Conservation (phyloP, 805 yeast species). For the Candida andamanensis region DNA sequence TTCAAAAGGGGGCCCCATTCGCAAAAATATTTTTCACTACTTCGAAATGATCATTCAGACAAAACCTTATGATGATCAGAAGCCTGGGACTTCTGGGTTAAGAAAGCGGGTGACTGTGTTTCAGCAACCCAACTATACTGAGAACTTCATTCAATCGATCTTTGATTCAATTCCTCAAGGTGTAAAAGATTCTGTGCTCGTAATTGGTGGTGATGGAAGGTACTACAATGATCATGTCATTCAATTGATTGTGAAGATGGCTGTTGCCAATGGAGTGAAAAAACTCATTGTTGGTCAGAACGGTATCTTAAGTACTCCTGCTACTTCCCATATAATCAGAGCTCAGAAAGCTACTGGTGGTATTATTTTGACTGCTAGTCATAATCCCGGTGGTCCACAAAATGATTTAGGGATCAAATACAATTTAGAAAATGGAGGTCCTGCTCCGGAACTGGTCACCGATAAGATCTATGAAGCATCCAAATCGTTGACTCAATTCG, state of each 20-base stretch:
- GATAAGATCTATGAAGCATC: slow-evolving; percentile 76
- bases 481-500: slow-evolving; percentile 53
- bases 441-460: slow-evolving; percentile 95
- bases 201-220: slow-evolving; percentile 96
- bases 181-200: slow-evolving; percentile 62
- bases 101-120: slow-evolving; percentile 87
- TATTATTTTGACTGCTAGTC: slow-evolving; percentile 92
- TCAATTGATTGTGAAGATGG: slow-evolving; percentile 73
- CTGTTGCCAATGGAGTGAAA: slow-evolving; percentile 87
- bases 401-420: slow-evolving; percentile 94
- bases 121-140: slow-evolving; percentile 76
- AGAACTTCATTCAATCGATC: slow-evolving; percentile 88
- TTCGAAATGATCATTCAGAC: slow-evolving; percentile 39
- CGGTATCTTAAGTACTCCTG: slow-evolving; percentile 92
- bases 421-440: slow-evolving; percentile 93
- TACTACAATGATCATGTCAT: slow-evolving; percentile 80
- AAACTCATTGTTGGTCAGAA: slow-evolving; percentile 82
- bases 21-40: too few relatives aligned
- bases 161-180: slow-evolving; percentile 91
- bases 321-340: slow-evolving; percentile 91
- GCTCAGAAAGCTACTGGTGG: slow-evolving; percentile 80
- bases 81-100: slow-evolving; percentile 97
- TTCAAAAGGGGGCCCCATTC: too few relatives aligned
- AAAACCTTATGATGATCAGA: slow-evolving; percentile 80
- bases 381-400: slow-evolving; percentile 95